phyloP scores from a whole-genome alignment of 2,329 filamentous ascomycete species.

The Rhynchosporium agropyri region DNA sequence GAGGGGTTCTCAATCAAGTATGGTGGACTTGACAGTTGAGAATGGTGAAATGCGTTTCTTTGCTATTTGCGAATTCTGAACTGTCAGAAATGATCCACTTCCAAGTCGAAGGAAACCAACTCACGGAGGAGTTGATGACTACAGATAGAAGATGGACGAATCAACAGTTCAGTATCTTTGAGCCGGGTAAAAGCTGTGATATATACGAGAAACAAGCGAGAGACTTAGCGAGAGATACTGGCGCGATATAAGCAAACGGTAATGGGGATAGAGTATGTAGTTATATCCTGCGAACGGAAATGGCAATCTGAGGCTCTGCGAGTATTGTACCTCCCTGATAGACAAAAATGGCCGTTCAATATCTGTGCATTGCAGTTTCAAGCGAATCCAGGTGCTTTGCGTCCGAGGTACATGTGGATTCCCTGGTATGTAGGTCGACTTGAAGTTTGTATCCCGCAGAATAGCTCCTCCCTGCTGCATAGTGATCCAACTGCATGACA shows the following conservation, averaged over 20 bases:
- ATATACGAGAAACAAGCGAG: neutral
- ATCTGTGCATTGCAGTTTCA: neutral
- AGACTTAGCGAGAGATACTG: neutral
- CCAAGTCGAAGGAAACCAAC: too few relatives aligned
- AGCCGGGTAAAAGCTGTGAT: neutral
- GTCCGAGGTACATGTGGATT: neutral
- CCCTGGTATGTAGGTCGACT: neutral
- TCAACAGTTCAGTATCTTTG: neutral
- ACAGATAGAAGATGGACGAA: neutral
- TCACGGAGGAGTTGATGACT: too few relatives aligned
- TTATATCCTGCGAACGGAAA: neutral
- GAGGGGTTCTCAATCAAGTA: too few relatives aligned
- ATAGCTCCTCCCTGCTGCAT: neutral
- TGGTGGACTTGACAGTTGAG: too few relatives aligned
- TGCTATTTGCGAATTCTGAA: too few relatives aligned
- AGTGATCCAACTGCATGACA: neutral
- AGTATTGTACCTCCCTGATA: neutral
- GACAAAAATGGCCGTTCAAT: neutral
- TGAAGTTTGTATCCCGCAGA: neutral
- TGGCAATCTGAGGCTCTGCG: too few relatives aligned
- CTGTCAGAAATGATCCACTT: too few relatives aligned
- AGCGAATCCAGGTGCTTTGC: neutral
- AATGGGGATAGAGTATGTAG: neutral
- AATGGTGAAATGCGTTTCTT: too few relatives aligned
- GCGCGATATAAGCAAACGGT: neutral